Evolutionary conservation across 2,329 filamentous ascomycete genomes (phyloP).

Genomic region (Aspergillus glaucus): DNA sequence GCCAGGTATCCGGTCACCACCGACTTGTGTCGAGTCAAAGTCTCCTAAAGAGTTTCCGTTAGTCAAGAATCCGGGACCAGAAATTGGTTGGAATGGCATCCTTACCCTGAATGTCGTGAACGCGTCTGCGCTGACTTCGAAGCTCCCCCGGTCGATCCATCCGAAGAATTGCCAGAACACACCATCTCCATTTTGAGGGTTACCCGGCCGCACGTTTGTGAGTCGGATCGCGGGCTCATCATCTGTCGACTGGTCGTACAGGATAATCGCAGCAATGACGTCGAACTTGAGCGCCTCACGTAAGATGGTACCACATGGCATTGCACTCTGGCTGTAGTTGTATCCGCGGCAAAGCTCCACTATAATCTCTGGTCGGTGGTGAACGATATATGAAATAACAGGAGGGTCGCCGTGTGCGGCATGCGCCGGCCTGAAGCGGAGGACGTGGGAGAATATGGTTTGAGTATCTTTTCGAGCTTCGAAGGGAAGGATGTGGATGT

Average conservation of each 20-base stretch:
- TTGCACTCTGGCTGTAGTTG: conserved; percentile 81
- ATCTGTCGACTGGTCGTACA: conserved; percentile 80
- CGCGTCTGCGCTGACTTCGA: conserved; percentile 93
- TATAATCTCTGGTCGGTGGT: conserved; percentile 78
- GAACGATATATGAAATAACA: conserved; percentile 81
- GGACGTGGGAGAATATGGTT: conserved; percentile 90
- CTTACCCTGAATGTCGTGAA: conserved; percentile 93
- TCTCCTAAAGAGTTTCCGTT: conserved; percentile 55
- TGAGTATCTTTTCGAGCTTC: conserved; percentile 94
- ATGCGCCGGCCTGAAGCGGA: conserved; percentile 71
- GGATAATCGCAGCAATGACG: conserved; percentile 78
- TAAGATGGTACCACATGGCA: conserved; percentile 81
- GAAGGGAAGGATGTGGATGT: conserved; percentile 81
- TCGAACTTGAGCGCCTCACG: conserved; percentile 88
- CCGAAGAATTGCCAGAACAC: conserved; percentile 96
- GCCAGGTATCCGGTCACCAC: conserved; percentile 81
- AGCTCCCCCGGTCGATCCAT: conserved; percentile 94
- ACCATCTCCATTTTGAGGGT: conserved; percentile 69
- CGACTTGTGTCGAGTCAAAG: conserved; percentile 88
- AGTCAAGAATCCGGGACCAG: neutral
- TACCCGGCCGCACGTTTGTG: conserved; percentile 67
- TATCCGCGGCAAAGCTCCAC: conserved; percentile 86
- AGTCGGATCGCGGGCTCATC: conserved; percentile 71
- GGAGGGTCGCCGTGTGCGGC: conserved; percentile 68
- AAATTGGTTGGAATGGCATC: neutral